phyloP scores from a whole-genome alignment of 805 yeast genomes.

The Zygoascus flipseniorum region DNA sequence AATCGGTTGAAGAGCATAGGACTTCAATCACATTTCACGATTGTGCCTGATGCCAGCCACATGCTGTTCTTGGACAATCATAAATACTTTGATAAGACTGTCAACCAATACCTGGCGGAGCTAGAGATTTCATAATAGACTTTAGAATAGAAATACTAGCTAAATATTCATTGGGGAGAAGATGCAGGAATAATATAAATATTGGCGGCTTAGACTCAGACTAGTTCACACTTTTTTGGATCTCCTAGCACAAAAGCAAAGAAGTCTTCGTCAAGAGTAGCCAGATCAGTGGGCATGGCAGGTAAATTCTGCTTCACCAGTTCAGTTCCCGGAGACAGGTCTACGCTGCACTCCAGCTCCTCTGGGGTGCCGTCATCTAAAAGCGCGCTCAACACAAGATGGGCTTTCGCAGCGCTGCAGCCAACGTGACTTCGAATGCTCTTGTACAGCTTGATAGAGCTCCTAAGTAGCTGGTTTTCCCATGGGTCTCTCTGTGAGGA shows the following conservation, averaged over 20 bases:
- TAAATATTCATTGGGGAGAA: no score
- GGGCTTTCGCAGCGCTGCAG: conserved; percentile 10
- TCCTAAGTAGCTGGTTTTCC: conserved; percentile 4
- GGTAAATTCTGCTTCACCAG: neutral
- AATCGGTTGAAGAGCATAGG: conserved; percentile 16
- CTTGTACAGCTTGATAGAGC: conserved; percentile 3
- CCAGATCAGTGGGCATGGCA: conserved; percentile 4
- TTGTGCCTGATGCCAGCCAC: conserved; percentile 54
- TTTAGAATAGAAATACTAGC: no score
- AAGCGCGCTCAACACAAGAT: conserved; percentile 6
- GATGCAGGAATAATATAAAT: no score
- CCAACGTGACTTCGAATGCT: conserved; percentile 6
- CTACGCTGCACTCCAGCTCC: neutral
- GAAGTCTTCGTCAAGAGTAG: conserved; percentile 4
- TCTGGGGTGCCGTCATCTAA: neutral
- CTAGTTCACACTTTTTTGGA: conserved; percentile 9
- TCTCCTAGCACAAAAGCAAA: conserved; percentile 26
- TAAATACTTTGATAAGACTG: conserved; percentile 39
- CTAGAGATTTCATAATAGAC: no score
- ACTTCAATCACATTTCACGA: conserved; percentile 21
- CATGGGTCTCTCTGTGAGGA: neutral
- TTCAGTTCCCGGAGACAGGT: neutral
- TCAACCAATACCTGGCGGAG: conserved; percentile 31
- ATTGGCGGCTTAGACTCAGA: neutral
- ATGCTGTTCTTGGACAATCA: conserved; percentile 62